Percentiles rank a stretch among this genome's conserved stretches.
Conservation (phyloP, 495 filamentous ascomycete species). For the Symbiotaphrina buchneri region DNA sequence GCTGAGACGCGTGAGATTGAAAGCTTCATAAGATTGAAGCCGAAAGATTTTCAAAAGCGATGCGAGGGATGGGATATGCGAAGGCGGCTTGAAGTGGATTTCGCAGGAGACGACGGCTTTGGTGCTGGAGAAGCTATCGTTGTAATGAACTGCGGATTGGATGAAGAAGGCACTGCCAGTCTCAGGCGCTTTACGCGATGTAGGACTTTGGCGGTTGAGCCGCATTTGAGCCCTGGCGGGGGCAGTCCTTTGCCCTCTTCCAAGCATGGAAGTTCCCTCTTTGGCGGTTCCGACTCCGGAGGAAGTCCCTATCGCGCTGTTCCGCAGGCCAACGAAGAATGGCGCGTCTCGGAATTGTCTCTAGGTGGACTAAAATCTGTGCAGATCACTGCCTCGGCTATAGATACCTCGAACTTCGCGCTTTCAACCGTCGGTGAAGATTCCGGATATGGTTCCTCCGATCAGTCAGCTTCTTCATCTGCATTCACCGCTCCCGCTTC, state of each 20-base stretch:
- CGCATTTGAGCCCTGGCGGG: not conserved
- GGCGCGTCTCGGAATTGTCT: conserved; percentile 34
- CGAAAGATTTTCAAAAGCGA: conserved; percentile 52
- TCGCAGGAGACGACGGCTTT: conserved; percentile 52
- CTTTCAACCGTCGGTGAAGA: conserved; percentile 54
- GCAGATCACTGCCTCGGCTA: conserved; percentile 42
- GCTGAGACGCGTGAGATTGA: conserved; percentile 69
- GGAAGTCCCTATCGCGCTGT: conserved; percentile 6
- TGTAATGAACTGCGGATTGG: conserved; percentile 46
- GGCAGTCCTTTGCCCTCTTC: not conserved
- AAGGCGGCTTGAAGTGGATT: conserved; percentile 69
- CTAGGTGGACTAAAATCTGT: conserved; percentile 26
- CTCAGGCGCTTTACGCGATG: conserved; percentile 29
- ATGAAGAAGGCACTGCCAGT: conserved; percentile 24
- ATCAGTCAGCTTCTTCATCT: conserved; percentile 29
- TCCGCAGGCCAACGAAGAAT: conserved; percentile 30
- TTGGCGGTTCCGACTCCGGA: conserved; percentile 11
- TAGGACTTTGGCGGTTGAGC: conserved; percentile 4
- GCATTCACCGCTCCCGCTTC: conserved; percentile 30
- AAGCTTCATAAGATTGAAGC: conserved; percentile 47
- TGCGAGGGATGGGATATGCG: conserved; percentile 89
- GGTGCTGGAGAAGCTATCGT: conserved; percentile 54
- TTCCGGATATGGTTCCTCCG: conserved; percentile 33
- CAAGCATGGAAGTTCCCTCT: conserved; percentile 12
- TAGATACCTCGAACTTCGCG: conserved; percentile 62